Evolutionary conservation across 352 stramenopile species (phyloP).

Genomic region (Pythium dissotocum): DNA sequence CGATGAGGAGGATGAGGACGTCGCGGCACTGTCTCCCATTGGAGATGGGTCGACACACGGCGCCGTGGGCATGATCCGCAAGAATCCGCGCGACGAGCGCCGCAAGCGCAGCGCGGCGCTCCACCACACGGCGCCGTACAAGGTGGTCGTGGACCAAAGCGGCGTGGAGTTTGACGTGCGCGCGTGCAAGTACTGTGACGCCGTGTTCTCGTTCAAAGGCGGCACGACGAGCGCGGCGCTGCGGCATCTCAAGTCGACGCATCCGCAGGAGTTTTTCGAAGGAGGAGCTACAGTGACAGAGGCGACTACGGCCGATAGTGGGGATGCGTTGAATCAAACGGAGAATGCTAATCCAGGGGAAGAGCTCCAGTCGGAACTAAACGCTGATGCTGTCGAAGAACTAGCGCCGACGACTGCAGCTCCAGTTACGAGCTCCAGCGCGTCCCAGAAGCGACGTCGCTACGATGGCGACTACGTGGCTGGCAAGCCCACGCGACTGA

Average conservation of each 20-base stretch:
- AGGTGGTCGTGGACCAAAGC: conserved; percentile 25
- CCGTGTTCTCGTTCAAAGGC: conserved; percentile 52
- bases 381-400: neutral
- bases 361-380: neutral
- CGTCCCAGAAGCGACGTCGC: conserved; percentile 8
- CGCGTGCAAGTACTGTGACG: conserved; percentile 45
- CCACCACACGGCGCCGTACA: conserved; percentile 37
- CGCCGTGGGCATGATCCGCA: conserved; percentile 14
- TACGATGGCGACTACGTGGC: conserved; percentile 4
- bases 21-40: neutral
- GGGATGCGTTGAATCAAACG: neutral
- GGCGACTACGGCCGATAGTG: neutral
- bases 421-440: neutral
- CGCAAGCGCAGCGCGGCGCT: conserved; percentile 48
- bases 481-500: conserved; percentile 20
- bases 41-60: neutral
- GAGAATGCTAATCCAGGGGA: neutral
- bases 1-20: neutral
- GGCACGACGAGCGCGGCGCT: conserved; percentile 54
- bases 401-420: neutral
- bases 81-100: conserved; percentile 23
- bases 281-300: neutral
- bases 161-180: conserved; percentile 41
- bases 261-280: conserved; percentile 29
- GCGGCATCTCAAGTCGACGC: conserved; percentile 47